Percentiles rank a stretch among this genome's conserved stretches.
These are phyloP conservation scores for Lactarius sp. DNA, from an alignment of 768 basidiomycete genomes.

Conservation along the genomic window DNA sequence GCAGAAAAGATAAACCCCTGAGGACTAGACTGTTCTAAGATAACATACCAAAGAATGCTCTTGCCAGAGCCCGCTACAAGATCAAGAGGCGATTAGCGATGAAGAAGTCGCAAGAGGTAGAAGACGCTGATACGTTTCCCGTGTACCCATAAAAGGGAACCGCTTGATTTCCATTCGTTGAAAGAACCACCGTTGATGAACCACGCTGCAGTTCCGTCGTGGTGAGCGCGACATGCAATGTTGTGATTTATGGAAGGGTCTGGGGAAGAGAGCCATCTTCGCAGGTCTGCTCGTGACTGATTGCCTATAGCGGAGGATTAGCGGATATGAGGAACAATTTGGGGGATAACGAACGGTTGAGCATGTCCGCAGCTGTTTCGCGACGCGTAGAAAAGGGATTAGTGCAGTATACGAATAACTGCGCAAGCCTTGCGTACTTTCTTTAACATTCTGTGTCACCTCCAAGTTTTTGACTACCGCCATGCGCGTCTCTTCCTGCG, in stretches of 20 bases:
- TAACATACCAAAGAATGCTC: too few relatives aligned
- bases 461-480: too few relatives aligned
- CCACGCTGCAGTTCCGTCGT: background rate
- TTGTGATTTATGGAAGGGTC: too few relatives aligned
- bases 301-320: background rate
- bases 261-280: background rate
- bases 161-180: background rate
- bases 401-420: too few relatives aligned
- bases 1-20: too few relatives aligned
- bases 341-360: background rate
- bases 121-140: background rate
- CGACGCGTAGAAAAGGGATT: too few relatives aligned
- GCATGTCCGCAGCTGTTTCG: background rate
- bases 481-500: background rate
- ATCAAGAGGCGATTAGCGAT: too few relatives aligned
- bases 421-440: too few relatives aligned
- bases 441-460: too few relatives aligned
- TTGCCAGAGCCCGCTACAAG: too few relatives aligned
- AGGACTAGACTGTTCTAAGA: too few relatives aligned
- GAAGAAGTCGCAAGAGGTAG: too few relatives aligned
- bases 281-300: background rate
- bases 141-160: background rate
- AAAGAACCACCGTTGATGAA: background rate
- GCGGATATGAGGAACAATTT: background rate
- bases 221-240: background rate